These are phyloP conservation scores for Naganishia albida DNA, from an alignment of 1,284 basidiomycete genomes.

Conservation along the genomic window DNA sequence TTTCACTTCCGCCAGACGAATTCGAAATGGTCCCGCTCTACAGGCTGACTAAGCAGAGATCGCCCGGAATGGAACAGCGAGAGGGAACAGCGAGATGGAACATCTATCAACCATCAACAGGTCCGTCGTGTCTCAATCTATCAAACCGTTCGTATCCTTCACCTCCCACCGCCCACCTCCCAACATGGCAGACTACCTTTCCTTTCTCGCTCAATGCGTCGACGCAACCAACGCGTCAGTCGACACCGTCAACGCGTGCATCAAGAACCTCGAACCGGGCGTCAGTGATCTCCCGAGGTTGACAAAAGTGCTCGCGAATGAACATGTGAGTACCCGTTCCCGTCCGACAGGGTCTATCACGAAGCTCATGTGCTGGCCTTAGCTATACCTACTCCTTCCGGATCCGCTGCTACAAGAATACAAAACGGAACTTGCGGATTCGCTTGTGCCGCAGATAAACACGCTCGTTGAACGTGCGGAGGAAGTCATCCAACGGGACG, in stretches of 20 bases:
- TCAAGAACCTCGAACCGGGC: constrained; percentile 42
- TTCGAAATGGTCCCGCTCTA: too few relatives aligned
- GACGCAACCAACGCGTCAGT: constrained; percentile 46
- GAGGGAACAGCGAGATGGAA: not conserved
- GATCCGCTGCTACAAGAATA: constrained; percentile 44
- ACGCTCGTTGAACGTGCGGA: constrained; percentile 46
- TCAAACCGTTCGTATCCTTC: too few relatives aligned
- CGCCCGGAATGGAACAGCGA: not conserved
- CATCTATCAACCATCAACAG: not conserved
- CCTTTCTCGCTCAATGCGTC: constrained; percentile 50
- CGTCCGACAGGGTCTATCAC: not conserved
- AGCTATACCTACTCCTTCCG: constrained; percentile 52
- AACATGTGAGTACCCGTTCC: constrained; percentile 43
- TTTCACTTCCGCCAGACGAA: not conserved
- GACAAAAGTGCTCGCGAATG: constrained; percentile 45
- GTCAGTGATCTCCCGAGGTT: constrained; percentile 48
- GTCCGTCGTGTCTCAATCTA: too few relatives aligned
- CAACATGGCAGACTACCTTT: constrained; percentile 40
- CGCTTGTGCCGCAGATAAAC: constrained; percentile 50
- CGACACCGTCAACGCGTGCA: constrained; percentile 33
- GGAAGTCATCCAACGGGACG: constrained; percentile 38
- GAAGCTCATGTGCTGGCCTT: not conserved
- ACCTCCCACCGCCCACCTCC: too few relatives aligned
- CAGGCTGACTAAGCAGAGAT: too few relatives aligned
- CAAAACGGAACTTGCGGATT: constrained; percentile 44